A percentile compares a stretch with the other conserved stretches of the same genome.
Conservation (phyloP, 352 stramenopile genomes). For the Phytophthora tentaculata region DNA sequence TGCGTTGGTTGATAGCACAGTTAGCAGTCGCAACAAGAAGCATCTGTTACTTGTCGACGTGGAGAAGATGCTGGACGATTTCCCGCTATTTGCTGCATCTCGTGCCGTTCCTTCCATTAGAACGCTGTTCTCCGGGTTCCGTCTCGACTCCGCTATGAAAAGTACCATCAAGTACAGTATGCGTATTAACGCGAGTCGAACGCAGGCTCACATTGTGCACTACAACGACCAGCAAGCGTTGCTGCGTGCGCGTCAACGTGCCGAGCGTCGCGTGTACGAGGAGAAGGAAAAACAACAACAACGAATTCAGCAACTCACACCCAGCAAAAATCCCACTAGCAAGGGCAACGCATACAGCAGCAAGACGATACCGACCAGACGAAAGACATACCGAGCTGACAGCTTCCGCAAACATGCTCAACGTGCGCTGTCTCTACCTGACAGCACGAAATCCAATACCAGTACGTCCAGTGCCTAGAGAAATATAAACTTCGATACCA, state of each 20-base stretch:
- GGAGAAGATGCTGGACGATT: constrained; percentile 45
- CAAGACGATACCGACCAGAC: constrained; percentile 48
- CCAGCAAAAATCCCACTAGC: constrained; percentile 37
- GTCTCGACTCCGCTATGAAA: constrained; percentile 79
- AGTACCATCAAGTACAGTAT: constrained; percentile 76
- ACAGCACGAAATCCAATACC: constrained; percentile 23
- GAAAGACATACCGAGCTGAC: constrained; percentile 61
- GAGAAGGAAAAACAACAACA: constrained; percentile 71
- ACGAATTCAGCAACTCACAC: constrained; percentile 56
- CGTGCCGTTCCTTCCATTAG: constrained; percentile 51
- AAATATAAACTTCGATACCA: neutral
- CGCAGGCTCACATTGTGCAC: constrained; percentile 70
- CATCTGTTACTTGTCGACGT: constrained; percentile 47
- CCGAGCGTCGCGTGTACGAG: constrained; percentile 71
- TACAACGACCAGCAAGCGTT: constrained; percentile 69
- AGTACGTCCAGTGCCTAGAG: constrained; percentile 36
- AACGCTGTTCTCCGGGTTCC: constrained; percentile 66
- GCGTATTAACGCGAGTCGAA: constrained; percentile 78
- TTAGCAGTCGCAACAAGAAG: constrained; percentile 38
- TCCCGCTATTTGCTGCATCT: constrained; percentile 51
- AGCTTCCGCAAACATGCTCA: constrained; percentile 50
- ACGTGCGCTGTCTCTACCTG: constrained; percentile 35
- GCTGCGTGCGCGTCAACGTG: constrained; percentile 53
- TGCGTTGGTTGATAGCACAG: constrained; percentile 23
- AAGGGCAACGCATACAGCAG: constrained; percentile 48